These are phyloP conservation scores for Chaetomiaceae sp. DNA, from an alignment of 2,329 filamentous ascomycete species.

Conservation along the genomic window DNA sequence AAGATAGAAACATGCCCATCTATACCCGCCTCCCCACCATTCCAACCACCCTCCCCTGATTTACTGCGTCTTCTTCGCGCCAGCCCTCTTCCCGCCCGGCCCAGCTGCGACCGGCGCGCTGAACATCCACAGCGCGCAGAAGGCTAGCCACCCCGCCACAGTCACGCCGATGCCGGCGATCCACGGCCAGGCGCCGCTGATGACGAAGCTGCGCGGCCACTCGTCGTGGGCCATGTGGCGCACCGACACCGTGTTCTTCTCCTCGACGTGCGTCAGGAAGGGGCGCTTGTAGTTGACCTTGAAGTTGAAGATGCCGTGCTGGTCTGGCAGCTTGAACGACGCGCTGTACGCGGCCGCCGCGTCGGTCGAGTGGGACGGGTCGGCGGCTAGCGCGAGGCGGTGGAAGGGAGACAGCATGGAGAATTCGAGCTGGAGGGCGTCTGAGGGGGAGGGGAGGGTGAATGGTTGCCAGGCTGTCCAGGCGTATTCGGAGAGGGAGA, in stretches of 20 bases:
- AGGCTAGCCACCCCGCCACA: constrained; percentile 74
- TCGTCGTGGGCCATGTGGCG: constrained; percentile 97
- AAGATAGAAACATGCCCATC: constrained; percentile 1
- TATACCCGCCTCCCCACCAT: neutral
- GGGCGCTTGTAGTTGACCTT: constrained; percentile 94
- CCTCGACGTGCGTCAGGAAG: constrained; percentile 81
- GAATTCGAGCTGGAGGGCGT: constrained; percentile 89
- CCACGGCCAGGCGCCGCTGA: constrained; percentile 91
- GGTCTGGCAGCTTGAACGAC: constrained; percentile 80
- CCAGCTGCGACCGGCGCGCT: constrained; percentile 41
- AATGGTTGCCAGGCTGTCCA: constrained; percentile 73
- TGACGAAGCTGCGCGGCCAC: constrained; percentile 84
- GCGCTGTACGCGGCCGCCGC: constrained; percentile 68
- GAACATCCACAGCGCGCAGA: constrained; percentile 84
- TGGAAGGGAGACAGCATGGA: constrained; percentile 98
- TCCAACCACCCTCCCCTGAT: neutral
- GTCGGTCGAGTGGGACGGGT: constrained; percentile 43
- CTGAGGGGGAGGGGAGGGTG: constrained; percentile 53
- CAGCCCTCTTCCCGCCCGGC: constrained; percentile 23
- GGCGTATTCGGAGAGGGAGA: constrained; percentile 81
- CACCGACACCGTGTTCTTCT: constrained; percentile 92
- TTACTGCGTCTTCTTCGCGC: constrained; percentile 44
- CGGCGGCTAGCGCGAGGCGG: constrained; percentile 64
- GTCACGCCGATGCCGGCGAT: constrained; percentile 82
- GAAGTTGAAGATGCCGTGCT: constrained; percentile 99